Base-by-base conservation (phyloP, 768 basidiomycete genomes). In the Leccinum incarnatum region DNA sequence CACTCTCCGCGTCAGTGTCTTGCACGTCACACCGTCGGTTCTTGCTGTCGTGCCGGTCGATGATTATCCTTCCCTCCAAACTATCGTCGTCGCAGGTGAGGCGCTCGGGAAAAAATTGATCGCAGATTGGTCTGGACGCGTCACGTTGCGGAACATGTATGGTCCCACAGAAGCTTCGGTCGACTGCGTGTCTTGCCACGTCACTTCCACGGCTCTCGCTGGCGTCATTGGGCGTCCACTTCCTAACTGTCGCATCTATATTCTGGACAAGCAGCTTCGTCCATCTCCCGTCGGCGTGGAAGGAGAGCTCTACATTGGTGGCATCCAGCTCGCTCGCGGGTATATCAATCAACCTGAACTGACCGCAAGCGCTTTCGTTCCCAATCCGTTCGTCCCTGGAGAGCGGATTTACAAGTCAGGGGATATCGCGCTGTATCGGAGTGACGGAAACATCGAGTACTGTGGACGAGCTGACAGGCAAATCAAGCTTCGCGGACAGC, bases 91-190 rank as follows among this genome's bases (percentile, higher is more conserved):
- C 19, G 65, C 65, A 1, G 65, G 65, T 15, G 65, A 66, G 49
- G 65, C 65, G 9, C 65, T 66, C 10, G 65, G 65, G n/a, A 66
- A 63, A 53, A 66, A 66, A 29, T 53, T 66, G 9, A 61, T 66
- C n/a, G 56, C 66, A 49, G 64, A 69, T 29, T 72, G 67, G 69
- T 67, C 64, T 2, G 56, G 58, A 34, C 64, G 48, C 3, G 68
- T 74, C 52, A 64, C 57, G 27, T 47, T 73, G 36, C 70, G 65
- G 42, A 73, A 73, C 59, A 72, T 69, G 67, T 74, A 74, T 47
- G 72, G 72, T n/a, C 72, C 72, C 11, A 73, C 72, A 5, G 72
- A 73, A 50, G 66, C 73, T 37, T 58, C 72, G 12, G 66, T 73
- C 17, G 70, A 72, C 52, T 71, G 69, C 34, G 63, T 67, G 1